A percentile compares a stretch with the other conserved stretches of the same genome.
Evolutionary conservation across 371 early-diverging fungal species (phyloP).

Genomic region (Circinella minor): DNA sequence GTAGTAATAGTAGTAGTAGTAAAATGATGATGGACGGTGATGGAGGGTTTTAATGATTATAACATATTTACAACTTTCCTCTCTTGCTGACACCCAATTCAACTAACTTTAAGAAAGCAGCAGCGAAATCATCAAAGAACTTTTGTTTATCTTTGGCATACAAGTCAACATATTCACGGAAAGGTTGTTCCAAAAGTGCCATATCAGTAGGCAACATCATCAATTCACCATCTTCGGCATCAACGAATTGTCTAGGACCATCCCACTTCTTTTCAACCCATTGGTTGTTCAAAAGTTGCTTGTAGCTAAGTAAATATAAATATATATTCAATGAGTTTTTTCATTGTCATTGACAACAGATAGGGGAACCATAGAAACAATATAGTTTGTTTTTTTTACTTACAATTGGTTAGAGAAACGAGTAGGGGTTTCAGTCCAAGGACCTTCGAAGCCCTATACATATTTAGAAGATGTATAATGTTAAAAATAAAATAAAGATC

Average conservation of each 20-base stretch:
- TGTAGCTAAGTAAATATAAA: conserved; percentile 34
- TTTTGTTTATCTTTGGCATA: conserved; percentile 80
- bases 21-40: not conserved
- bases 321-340: conserved; percentile 26
- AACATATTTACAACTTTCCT: conserved; percentile 43
- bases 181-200: conserved; percentile 70
- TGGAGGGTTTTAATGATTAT: not conserved
- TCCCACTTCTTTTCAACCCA: conserved; percentile 79
- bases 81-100: conserved; percentile 77
- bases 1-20: not conserved
- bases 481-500: too few relatives aligned
- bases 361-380: not conserved
- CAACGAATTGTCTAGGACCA: conserved; percentile 77
- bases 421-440: conserved; percentile 88
- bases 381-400: not conserved
- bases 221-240: conserved; percentile 65
- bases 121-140: conserved; percentile 83
- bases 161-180: conserved; percentile 74
- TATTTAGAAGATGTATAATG: too few relatives aligned
- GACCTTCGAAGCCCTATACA: conserved; percentile 77
- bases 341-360: too few relatives aligned
- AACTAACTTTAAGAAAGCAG: conserved; percentile 79
- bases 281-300: conserved; percentile 63
- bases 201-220: conserved; percentile 94
- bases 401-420: conserved; percentile 81